Percentiles rank a stretch among this genome's conserved stretches.
phyloP scores from a whole-genome alignment of 2,329 filamentous ascomycete species.

The Aspergillus thermomutatus region DNA sequence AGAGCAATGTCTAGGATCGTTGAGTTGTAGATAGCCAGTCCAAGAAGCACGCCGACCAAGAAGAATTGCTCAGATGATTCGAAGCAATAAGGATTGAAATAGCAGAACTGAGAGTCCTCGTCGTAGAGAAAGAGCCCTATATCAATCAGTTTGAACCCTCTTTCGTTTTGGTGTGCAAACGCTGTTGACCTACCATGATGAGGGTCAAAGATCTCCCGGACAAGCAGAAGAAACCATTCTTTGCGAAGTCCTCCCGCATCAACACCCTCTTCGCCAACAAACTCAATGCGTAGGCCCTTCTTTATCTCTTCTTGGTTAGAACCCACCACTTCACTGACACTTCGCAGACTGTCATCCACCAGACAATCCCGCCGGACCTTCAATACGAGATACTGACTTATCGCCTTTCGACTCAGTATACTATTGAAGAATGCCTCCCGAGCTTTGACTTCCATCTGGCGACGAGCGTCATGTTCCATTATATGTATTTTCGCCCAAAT shows the following conservation, averaged over 20 bases:
- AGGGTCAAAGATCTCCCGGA: conserved; percentile 86
- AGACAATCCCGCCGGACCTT: conserved; percentile 79
- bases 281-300: conserved; percentile 81
- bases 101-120: conserved; percentile 84
- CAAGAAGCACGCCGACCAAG: conserved; percentile 80
- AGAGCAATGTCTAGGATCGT: conserved; percentile 87
- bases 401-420: conserved; percentile 69
- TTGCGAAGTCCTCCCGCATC: conserved; percentile 87
- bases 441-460: conserved; percentile 86
- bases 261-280: conserved; percentile 83
- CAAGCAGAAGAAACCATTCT: conserved; percentile 88
- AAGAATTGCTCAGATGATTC: conserved; percentile 92
- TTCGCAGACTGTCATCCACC: conserved; percentile 80
- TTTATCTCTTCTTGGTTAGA: conserved; percentile 81
- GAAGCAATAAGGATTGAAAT: conserved; percentile 87
- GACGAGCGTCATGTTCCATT: conserved; percentile 78
- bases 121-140: conserved; percentile 88
- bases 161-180: neutral
- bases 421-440: conserved; percentile 88
- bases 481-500: conserved; percentile 92
- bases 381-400: conserved; percentile 74
- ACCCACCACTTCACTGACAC: conserved; percentile 81
- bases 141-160: conserved; percentile 1
- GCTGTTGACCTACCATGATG: conserved; percentile 65
- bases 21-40: conserved; percentile 90